phyloP scores from a whole-genome alignment of 2,329 filamentous ascomycete species.

The Emergomyces orientalis region DNA sequence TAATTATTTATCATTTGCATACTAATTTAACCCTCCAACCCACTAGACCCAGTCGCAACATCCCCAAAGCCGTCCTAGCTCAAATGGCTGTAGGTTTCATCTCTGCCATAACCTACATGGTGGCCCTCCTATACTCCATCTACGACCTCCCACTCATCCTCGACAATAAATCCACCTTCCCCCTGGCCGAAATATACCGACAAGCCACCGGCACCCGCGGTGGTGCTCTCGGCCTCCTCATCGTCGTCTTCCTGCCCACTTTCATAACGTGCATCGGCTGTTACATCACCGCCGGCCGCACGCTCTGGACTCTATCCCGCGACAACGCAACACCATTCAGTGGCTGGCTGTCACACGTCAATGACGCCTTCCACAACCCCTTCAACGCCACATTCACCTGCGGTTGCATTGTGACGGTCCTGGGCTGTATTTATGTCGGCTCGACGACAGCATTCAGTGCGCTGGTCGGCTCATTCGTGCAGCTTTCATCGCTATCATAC shows the following conservation, averaged over 20 bases:
- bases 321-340: conserved; percentile 54
- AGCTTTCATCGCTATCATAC: conserved; percentile 48
- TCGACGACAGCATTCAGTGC: conserved; percentile 48
- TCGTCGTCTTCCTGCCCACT: conserved; percentile 49
- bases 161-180: conserved; percentile 35
- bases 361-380: conserved; percentile 48
- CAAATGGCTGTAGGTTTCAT: conserved; percentile 42
- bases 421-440: conserved; percentile 50
- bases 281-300: conserved; percentile 53
- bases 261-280: conserved; percentile 45
- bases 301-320: conserved; percentile 50
- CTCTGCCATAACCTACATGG: conserved; percentile 41
- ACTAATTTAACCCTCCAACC: conserved; percentile 2
- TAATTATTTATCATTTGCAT: not conserved
- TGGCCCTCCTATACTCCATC: conserved; percentile 45
- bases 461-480: conserved; percentile 50
- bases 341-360: conserved; percentile 44
- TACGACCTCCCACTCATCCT: conserved; percentile 36
- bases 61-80: conserved; percentile 42
- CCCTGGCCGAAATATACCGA: conserved; percentile 40
- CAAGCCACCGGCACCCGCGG: conserved; percentile 42
- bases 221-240: conserved; percentile 49
- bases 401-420: conserved; percentile 42
- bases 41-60: conserved; percentile 33
- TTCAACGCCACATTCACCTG: conserved; percentile 51